Base-by-base conservation (phyloP, 805 yeast genomes). In the Candida easanensis region DNA sequence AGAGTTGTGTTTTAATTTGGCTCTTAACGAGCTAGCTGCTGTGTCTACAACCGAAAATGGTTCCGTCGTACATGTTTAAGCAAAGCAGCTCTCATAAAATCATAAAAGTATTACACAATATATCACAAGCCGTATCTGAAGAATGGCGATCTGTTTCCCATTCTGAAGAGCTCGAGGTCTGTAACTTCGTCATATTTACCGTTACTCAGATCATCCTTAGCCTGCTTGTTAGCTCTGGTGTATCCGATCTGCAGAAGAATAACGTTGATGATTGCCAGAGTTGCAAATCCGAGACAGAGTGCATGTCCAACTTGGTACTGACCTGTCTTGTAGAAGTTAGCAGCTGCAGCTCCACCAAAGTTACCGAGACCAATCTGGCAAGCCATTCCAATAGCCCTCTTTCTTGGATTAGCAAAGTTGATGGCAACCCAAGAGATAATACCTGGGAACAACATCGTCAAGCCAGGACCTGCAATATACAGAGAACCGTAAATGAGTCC, bases 121-220 rank as follows among this genome's bases (percentile, higher is more conserved):
- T 10, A 33, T 21, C 27, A 34, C 6, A 34, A 28, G 19, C 37
- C 37, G 13, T 34, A 34, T 20, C 19, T 34, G 37, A 34, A 71
- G 43, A 62, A 62, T 2, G 76, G 76, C 21, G 67, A 68, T 49
- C 62, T 65, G 56, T 71, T 74, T 18, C 76, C 77, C 70, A 70
- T 55, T 42, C 61, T 63, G 20, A 62, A 49, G 38, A 71, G 51
- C 33, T 69, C 64, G 27, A 54, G 46, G 16, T 56, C 62, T 10
- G 61, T 49, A 33, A 45, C 41, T 3, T 47, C 50, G 39, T 60
- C 67, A 43, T 59, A 69, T 26, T 51, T 53, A 1, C 72, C 74
- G 21, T 56, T 57, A 17, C 50, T 39, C 30, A 65, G 48, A 33
- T 59, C 64, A 17, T 44, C 46, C 38, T 49, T 48, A 19, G 64